Evolutionary conservation across 352 stramenopile species (phyloP), one percentile per base, ranked within the genome.

Genomic region (Ophiocytium majus): DNA sequence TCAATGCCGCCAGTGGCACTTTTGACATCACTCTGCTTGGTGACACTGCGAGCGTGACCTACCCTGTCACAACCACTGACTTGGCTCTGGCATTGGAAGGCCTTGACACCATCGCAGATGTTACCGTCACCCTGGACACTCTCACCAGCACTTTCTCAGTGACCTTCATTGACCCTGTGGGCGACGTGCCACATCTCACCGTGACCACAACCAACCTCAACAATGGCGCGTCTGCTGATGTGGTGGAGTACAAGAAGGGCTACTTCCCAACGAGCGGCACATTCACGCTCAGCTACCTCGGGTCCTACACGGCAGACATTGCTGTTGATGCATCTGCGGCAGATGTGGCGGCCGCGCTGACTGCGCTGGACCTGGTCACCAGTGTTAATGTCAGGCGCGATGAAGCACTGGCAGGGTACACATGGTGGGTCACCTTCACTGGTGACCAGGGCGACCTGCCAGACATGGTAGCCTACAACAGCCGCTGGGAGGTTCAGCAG

Each of bases 391-490:
- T 94, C 9, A 88, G 85, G 75, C 87, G 89, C 81, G 78, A 90
- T 79, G 89, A 92, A 84, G 89, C 88, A 14, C 90, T 90, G 33
- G 84, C 66, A 36, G 86, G 86, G 23, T 90, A 90, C 36, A 63
- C 82, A 79, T 89, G 85, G 84, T 74, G 94, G 9, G 92, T 99
- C 28, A 98, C 95, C 28, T 99, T 99, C 82, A 98, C 94, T 0
- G 95, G 96, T 80, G 96, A 96, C 86, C 82, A 98, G 5, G 96
- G 96, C n/a, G 96, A 98, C 85, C 83, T 98, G 28, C 94, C 93
- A 0, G 82, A 94, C n/a, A 79, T 98, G 14, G 89, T 94, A 78
- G 93, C 95, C 10, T 92, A 92, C 63, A 92, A 95, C 36, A 92
- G 95, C 79, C 91, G 92, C n/a, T 90, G 76, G 71, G 86, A 89